Evolutionary conservation across 768 basidiomycete genomes (phyloP).

Genomic region (Amanita thiersii): DNA sequence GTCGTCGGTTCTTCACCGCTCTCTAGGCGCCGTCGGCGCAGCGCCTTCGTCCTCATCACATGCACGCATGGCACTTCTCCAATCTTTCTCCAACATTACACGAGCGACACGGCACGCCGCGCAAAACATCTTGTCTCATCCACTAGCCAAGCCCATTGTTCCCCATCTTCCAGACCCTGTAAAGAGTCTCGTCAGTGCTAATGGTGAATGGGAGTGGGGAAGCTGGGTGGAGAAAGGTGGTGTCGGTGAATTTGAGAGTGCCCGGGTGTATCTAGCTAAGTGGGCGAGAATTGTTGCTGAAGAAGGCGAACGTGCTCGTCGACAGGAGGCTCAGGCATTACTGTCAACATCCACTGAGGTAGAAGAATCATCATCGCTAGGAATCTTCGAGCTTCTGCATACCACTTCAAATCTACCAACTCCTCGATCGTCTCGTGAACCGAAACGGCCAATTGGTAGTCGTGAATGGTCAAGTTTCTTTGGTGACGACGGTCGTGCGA

Average conservation of each 20-base stretch:
- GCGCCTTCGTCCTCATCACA: constrained; percentile 52
- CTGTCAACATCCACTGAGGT: constrained; percentile 38
- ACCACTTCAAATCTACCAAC: constrained; percentile 73
- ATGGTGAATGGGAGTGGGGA: constrained; percentile 89
- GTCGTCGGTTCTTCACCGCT: constrained; percentile 75
- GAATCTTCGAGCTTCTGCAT: constrained; percentile 82
- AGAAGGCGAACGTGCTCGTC: constrained; percentile 87
- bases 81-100: constrained; percentile 92
- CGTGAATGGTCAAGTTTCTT: constrained; percentile 78
- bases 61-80: constrained; percentile 76
- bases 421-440: constrained; percentile 78
- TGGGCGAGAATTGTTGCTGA: constrained; percentile 98
- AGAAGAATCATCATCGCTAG: constrained; percentile 68
- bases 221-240: constrained; percentile 91
- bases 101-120: constrained; percentile 89
- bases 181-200: constrained; percentile 78
- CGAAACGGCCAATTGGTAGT: constrained; percentile 67
- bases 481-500: constrained; percentile 58
- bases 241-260: constrained; percentile 94
- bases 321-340: constrained; percentile 67
- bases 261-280: constrained; percentile 89
- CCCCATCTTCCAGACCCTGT: constrained; percentile 96
- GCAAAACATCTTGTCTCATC: constrained; percentile 91
- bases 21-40: constrained; percentile 50
- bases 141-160: constrained; percentile 90